Evolutionary conservation across 495 filamentous ascomycete species (phyloP).

Genomic region (Xylaria acuta): DNA sequence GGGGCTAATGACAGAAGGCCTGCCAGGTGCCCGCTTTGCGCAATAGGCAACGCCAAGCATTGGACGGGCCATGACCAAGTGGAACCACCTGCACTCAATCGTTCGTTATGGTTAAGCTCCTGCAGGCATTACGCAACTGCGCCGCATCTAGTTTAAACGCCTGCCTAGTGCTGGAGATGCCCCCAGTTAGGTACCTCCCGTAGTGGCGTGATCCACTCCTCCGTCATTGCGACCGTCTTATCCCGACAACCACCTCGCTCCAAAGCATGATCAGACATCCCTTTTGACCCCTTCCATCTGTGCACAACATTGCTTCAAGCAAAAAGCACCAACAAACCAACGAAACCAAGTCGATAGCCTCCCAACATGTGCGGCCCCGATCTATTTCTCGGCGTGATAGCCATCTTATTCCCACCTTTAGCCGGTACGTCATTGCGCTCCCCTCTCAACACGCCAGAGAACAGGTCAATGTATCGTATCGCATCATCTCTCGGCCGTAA

Average conservation of each 20-base stretch:
- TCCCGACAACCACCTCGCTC: background rate
- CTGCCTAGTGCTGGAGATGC: slow-evolving; percentile 21
- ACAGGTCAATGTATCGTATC: slow-evolving; percentile 13
- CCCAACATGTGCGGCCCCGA: slow-evolving; percentile 67
- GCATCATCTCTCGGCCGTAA: slow-evolving; percentile 6
- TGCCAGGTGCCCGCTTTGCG: background rate
- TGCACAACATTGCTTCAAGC: background rate
- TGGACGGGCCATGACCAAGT: background rate
- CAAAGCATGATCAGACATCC: background rate
- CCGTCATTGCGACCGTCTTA: slow-evolving; percentile 12
- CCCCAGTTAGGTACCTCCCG: background rate
- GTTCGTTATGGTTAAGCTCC: background rate
- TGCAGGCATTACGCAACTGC: background rate
- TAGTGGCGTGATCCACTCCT: slow-evolving; percentile 26
- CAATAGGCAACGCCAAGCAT: background rate
- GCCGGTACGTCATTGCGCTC: slow-evolving; percentile 69
- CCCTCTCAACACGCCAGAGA: slow-evolving; percentile 18
- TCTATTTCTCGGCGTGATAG: slow-evolving; percentile 85
- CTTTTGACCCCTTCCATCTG: background rate
- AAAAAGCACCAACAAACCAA: background rate
- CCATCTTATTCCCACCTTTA: slow-evolving; percentile 92
- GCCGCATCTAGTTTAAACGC: slow-evolving; percentile 17
- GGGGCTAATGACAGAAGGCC: background rate
- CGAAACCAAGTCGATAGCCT: background rate
- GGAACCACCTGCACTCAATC: background rate